These are phyloP conservation scores for Haberlea rhodopensis DNA, from an alignment of 257 asterid species.

Conservation along the genomic window DNA sequence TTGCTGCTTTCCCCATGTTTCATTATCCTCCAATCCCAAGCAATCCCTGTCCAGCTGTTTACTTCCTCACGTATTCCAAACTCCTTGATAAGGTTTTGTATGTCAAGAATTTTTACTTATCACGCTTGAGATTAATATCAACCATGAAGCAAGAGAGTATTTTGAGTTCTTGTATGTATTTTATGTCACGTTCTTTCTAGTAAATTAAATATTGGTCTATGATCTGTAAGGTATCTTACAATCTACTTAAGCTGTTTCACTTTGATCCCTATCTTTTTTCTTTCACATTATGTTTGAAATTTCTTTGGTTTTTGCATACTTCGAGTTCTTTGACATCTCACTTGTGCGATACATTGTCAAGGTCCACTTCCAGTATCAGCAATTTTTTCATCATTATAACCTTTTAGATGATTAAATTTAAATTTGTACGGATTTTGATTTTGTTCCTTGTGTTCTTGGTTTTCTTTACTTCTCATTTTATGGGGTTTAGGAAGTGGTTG, in stretches of 20 bases:
- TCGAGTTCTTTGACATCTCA: not conserved
- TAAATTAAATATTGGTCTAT: not conserved
- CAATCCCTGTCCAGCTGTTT: not conserved
- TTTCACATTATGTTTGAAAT: not conserved
- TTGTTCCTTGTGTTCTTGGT: no score
- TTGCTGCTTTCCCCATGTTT: conserved; percentile 2
- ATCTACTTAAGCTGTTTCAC: not conserved
- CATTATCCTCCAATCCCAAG: not conserved
- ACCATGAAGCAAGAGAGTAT: not conserved
- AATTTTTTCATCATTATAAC: not conserved
- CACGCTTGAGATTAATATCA: not conserved
- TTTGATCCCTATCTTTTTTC: not conserved
- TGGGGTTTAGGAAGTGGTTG: not conserved
- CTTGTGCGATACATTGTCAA: not conserved
- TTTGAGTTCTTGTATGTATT: not conserved
- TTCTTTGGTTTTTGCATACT: not conserved
- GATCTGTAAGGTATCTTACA: conserved; percentile 2
- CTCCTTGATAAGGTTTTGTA: no score
- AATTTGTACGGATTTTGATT: not conserved
- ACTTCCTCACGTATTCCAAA: not conserved
- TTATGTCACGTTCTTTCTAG: not conserved
- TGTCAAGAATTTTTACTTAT: not conserved
- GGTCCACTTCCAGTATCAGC: not conserved
- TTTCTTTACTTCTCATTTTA: not conserved
- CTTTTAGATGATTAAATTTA: not conserved